These are phyloP conservation scores for Drosera capensis DNA, from an alignment of 148 eudicot species.

Conservation along the genomic window DNA sequence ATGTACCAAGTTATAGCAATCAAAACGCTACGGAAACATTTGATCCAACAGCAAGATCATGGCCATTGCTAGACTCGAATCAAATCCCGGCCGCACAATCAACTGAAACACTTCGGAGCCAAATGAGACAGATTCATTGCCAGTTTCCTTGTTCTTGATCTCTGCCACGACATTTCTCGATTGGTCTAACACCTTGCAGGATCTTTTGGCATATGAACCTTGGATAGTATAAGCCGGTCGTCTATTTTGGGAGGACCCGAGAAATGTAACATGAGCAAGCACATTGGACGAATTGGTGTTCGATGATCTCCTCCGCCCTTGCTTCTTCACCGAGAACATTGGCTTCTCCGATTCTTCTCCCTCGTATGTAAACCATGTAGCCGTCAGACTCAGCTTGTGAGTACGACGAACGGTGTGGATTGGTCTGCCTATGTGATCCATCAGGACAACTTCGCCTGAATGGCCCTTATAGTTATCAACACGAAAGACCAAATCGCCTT, in stretches of 20 bases:
- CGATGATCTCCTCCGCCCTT: slow-evolving; percentile 14
- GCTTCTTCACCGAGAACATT: slow-evolving; percentile 24
- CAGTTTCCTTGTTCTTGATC: slow-evolving; percentile 55
- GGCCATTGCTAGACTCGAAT: slow-evolving; percentile 46
- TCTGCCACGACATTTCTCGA: slow-evolving; percentile 44
- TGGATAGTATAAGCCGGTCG: slow-evolving; percentile 33
- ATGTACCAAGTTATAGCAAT: neutral
- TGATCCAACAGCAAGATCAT: slow-evolving; percentile 56
- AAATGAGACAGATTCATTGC: slow-evolving; percentile 33
- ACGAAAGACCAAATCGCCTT: slow-evolving; percentile 41
- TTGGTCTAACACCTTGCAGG: slow-evolving; percentile 50
- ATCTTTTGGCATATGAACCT: slow-evolving; percentile 48
- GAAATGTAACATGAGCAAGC: slow-evolving; percentile 38
- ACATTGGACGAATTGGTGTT: slow-evolving; percentile 17
- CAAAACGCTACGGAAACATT: slow-evolving; percentile 24
- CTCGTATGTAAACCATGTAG: slow-evolving; percentile 49
- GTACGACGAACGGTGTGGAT: slow-evolving; percentile 41
- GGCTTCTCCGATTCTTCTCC: slow-evolving; percentile 33
- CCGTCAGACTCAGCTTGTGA: slow-evolving; percentile 67
- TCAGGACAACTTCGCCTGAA: slow-evolving; percentile 44
- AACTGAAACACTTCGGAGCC: slow-evolving; percentile 67
- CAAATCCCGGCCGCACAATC: slow-evolving; percentile 44
- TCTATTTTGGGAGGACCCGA: slow-evolving; percentile 11
- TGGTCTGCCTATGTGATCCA: slow-evolving; percentile 59
- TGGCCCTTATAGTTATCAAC: slow-evolving; percentile 57